These are phyloP conservation scores for Mrakia blollopis DNA, from an alignment of 768 basidiomycete species.

Conservation along the genomic window DNA sequence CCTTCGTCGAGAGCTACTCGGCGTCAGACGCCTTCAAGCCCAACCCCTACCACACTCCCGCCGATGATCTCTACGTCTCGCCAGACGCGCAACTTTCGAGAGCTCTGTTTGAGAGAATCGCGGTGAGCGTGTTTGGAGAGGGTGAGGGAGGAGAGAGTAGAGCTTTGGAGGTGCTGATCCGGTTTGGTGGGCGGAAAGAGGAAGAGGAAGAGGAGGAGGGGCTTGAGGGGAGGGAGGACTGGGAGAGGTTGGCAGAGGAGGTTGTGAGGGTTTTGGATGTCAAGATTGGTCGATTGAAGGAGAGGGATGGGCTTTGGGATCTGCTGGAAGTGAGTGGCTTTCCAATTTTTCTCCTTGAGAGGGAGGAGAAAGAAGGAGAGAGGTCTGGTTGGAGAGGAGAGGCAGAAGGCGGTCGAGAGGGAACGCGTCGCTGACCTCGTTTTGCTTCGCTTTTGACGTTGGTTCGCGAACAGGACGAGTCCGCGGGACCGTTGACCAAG, in stretches of 20 bases:
- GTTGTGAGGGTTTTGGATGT: not conserved
- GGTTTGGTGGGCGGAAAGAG: not conserved
- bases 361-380: not conserved
- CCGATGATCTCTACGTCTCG: constrained; percentile 13
- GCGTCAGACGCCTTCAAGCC: not conserved
- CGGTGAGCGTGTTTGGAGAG: not conserved
- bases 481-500: not conserved
- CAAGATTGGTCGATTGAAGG: not conserved
- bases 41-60: not conserved
- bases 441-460: not conserved
- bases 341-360: too few species aligned
- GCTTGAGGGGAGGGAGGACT: not conserved
- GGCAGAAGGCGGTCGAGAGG: too few species aligned
- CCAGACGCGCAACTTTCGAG: constrained; percentile 27
- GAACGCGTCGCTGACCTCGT: not conserved
- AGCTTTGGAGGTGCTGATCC: not conserved
- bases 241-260: constrained; percentile 2
- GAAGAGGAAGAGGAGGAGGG: not conserved
- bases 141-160: not conserved
- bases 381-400: not conserved
- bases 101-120: not conserved
- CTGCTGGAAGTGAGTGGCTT: constrained; percentile 25
- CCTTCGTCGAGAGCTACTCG: not conserved
- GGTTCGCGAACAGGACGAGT: not conserved
- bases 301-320: constrained; percentile 2